phyloP scores from a whole-genome alignment of 208 protist species.

The Acanthamoeba divionensis region DNA sequence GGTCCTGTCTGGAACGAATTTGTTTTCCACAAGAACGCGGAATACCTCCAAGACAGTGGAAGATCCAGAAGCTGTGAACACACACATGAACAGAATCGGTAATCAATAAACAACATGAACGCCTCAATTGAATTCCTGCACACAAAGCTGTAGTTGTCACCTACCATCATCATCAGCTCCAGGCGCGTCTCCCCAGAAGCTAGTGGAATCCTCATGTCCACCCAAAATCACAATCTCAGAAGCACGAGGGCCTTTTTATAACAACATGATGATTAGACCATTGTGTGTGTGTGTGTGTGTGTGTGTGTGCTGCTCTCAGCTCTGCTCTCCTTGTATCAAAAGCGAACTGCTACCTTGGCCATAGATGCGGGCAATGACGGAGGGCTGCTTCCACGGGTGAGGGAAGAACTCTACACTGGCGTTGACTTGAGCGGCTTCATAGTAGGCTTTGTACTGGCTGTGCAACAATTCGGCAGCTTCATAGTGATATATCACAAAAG shows the following conservation, averaged over 20 bases:
- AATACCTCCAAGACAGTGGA: conserved; percentile 64
- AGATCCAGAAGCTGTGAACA: conserved; percentile 16
- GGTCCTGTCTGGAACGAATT: conserved; percentile 47
- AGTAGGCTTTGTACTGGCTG: neutral
- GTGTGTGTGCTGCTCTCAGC: neutral
- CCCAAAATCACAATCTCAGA: conserved; percentile 62
- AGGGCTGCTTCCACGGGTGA: conserved; percentile 34
- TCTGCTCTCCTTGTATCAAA: neutral
- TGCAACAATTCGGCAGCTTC: conserved; percentile 25
- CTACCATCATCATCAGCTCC: conserved; percentile 43
- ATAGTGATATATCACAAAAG: neutral
- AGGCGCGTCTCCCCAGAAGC: neutral
- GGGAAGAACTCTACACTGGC: conserved; percentile 16
- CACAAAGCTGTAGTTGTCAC: no score
- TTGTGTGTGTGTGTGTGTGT: neutral
- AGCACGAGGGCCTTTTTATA: neutral
- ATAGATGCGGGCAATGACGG: conserved; percentile 32
- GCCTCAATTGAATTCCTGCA: neutral
- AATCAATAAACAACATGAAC: no score
- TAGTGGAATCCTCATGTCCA: conserved; percentile 55
- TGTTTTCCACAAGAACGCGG: conserved; percentile 50
- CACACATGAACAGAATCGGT: no score
- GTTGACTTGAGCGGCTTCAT: neutral
- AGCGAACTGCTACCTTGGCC: neutral
- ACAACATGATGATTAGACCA: no score